Conservation (phyloP, 768 basidiomycete genomes). For the Kwoniella botswanensis region DNA sequence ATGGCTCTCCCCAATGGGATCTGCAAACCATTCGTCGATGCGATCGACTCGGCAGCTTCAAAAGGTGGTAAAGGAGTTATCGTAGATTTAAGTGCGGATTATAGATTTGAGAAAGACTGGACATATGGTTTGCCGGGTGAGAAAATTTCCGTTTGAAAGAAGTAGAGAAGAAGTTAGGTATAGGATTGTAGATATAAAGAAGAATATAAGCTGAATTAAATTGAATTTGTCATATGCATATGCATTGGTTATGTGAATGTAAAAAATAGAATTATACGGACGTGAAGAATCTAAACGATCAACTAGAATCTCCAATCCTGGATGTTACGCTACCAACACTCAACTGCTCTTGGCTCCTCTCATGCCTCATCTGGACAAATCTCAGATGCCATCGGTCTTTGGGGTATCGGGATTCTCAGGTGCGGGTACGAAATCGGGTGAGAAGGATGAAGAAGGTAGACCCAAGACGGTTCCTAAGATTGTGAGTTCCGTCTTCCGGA, state of each 20-base stretch:
- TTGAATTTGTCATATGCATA: slow-evolving; percentile 5
- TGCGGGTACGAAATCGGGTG: slow-evolving; percentile 80
- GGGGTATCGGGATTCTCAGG: slow-evolving; percentile 94
- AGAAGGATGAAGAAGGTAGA: slow-evolving; percentile 69
- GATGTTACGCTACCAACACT: slow-evolving; percentile 92
- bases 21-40: slow-evolving; percentile 95
- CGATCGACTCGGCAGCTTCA: slow-evolving; percentile 76
- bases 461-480: slow-evolving; percentile 82
- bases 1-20: slow-evolving; percentile 99
- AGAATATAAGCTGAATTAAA: slow-evolving; percentile 18
- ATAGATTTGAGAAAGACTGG: slow-evolving; percentile 93
- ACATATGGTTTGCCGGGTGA: slow-evolving; percentile 98
- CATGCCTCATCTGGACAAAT: slow-evolving; percentile 69
- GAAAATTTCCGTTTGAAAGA: slow-evolving; percentile 55
- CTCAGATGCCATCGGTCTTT: slow-evolving; percentile 78
- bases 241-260: slow-evolving; percentile 4
- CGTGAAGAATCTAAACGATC: slow-evolving; percentile 71
- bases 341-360: slow-evolving; percentile 92
- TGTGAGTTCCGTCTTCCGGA: slow-evolving; percentile 41
- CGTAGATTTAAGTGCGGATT: slow-evolving; percentile 92
- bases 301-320: slow-evolving; percentile 92
- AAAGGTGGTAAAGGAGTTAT: slow-evolving; percentile 73
- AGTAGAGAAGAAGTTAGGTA: background rate
- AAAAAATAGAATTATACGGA: slow-evolving; percentile 77
- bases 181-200: slow-evolving; percentile 11